Base-by-base conservation (phyloP, 768 basidiomycete species). In the Trametes elegans region DNA sequence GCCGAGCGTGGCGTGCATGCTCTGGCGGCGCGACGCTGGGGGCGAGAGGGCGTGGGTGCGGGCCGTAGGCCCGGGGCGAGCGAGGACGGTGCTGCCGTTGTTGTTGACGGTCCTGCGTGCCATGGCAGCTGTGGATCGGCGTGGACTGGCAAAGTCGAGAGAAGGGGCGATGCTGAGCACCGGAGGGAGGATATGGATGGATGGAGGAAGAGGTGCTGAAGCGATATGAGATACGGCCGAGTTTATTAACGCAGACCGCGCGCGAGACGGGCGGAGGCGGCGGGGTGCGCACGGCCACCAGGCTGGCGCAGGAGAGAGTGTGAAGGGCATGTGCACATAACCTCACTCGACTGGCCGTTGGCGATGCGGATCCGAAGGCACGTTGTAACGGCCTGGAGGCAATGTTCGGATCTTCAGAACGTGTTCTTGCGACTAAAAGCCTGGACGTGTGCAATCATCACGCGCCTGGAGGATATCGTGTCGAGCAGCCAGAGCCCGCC, bases 11-110 rank as follows among this genome's bases (percentile, higher is more conserved):
- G 59, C 47, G 61, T 64, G 62, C 64, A 64, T 40, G 62, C 66
- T 68, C 56, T 61, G 60, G 44, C 65, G 62, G 62, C 65, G 63
- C 54, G 66, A 66, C 42, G 60, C 58, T n/a, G 66, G 60, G 41
- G 59, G 64, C 47, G 66, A 66, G 62, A 51, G 62, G 52, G 55
- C 62, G 54, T 29, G 55, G 59, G 60, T 46, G 42, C 59, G 62
- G 24, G 58, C 55, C 43, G 53, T 59, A 40, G 62, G 62, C 19
- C 41, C 51, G 8, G 39, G 36, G 21, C 55, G 58, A 24, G 62
- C 59, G 49, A 54, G 53, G 32, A 53, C 56, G 26, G 42, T 59
- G 43, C 45, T 53, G 50, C 50, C 47, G 43, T 19, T 53, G 56
- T 31, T 55, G 53, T 50, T 59, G 42, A 44, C 35, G 43, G 59